phyloP scores from a whole-genome alignment of 108 stramenopile species.

The Skeletonema marinoi region DNA sequence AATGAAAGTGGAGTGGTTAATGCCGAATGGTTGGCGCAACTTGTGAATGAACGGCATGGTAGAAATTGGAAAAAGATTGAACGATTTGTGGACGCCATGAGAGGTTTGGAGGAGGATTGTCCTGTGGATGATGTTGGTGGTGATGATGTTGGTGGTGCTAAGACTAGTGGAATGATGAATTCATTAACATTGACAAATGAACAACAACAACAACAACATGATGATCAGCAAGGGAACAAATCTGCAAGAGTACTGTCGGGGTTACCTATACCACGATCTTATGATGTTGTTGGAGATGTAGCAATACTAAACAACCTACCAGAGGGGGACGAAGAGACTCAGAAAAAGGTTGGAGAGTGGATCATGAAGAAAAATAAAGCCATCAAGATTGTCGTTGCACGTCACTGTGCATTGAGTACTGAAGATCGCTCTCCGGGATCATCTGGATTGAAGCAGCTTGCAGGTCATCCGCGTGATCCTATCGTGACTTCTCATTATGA shows the following conservation, averaged over 20 bases:
- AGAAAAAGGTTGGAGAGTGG: slow-evolving; percentile 53
- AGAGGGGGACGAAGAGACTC: slow-evolving; percentile 50
- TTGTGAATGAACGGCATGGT: slow-evolving; percentile 84
- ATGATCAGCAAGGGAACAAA: background rate
- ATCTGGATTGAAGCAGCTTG: slow-evolving; percentile 62
- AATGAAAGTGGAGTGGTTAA: slow-evolving; percentile 8
- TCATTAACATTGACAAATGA: background rate
- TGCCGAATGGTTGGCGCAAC: slow-evolving; percentile 66
- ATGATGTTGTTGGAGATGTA: slow-evolving; percentile 83
- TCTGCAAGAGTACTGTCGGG: slow-evolving; percentile 18
- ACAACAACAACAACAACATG: background rate
- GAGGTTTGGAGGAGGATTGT: slow-evolving; percentile 27
- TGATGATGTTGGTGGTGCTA: background rate
- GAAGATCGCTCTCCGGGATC: slow-evolving; percentile 70
- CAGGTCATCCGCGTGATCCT: slow-evolving; percentile 64
- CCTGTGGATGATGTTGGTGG: slow-evolving; percentile 26
- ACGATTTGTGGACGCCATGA: slow-evolving; percentile 64
- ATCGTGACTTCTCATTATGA: slow-evolving; percentile 83
- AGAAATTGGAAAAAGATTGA: slow-evolving; percentile 89
- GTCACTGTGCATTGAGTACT: slow-evolving; percentile 29
- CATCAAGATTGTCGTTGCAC: slow-evolving; percentile 61
- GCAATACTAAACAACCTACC: slow-evolving; percentile 74
- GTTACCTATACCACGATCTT: slow-evolving; percentile 36
- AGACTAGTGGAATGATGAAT: background rate
- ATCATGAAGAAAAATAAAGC: slow-evolving; percentile 80